Evolutionary conservation across 805 yeast species (phyloP).

Genomic region (Maudiozyma bulderi): DNA sequence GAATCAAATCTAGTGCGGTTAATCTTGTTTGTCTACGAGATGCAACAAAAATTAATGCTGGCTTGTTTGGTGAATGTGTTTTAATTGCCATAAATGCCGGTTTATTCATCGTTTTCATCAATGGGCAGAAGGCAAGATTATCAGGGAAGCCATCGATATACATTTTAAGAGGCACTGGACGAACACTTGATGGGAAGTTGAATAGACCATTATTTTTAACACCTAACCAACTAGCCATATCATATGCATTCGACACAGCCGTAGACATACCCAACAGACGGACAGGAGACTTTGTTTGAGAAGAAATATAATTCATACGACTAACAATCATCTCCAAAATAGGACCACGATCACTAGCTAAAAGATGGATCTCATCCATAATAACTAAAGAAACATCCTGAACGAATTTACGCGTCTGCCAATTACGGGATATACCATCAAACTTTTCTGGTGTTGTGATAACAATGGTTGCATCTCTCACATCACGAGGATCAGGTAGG

Average conservation of each 20-base stretch:
- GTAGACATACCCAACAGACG: conserved; percentile 89
- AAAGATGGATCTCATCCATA: conserved; percentile 91
- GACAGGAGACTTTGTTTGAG: conserved; percentile 79
- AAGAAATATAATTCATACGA: conserved; percentile 48
- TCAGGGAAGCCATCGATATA: conserved; percentile 83
- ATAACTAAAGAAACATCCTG: conserved; percentile 77
- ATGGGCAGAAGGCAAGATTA: conserved; percentile 64
- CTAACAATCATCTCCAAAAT: conserved; percentile 93
- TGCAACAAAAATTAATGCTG: conserved; percentile 93
- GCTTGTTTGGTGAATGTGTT: conserved; percentile 85
- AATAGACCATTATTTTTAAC: conserved; percentile 88
- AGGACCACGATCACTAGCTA: conserved; percentile 97
- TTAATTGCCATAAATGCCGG: conserved; percentile 91
- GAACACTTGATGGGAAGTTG: conserved; percentile 82
- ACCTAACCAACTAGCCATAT: conserved; percentile 89
- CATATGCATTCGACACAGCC: conserved; percentile 82
- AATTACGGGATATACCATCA: conserved; percentile 93
- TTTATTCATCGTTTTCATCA: conserved; percentile 54
- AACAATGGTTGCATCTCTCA: conserved; percentile 71
- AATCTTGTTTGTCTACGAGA: conserved; percentile 88
- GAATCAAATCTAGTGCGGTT: conserved; percentile 66
- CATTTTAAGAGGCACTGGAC: conserved; percentile 92
- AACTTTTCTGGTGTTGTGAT: conserved; percentile 95
- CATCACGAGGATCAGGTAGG: conserved; percentile 78
- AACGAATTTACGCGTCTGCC: conserved; percentile 77